Conservation (phyloP, 371 early-diverging fungal genomes). For the Dichotomocladium elegans region DNA sequence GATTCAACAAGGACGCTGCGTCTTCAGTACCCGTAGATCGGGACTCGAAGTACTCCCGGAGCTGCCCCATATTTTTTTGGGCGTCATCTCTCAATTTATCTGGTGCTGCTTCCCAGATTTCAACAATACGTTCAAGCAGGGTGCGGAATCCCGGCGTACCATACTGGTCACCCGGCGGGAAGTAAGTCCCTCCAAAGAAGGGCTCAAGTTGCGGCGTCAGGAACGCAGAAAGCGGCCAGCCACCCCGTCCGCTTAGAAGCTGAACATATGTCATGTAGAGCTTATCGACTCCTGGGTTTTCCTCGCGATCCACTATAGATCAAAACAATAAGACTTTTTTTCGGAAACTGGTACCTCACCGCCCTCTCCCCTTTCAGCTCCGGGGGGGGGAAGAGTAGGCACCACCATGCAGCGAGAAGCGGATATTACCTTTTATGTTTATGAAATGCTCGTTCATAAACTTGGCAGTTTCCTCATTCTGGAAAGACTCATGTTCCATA, state of each 20-base stretch:
- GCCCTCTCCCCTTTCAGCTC: no score
- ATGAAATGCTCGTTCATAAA: slow-evolving; percentile 62
- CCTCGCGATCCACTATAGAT: slow-evolving; percentile 49
- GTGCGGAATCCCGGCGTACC: slow-evolving; percentile 54
- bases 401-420: not conserved
- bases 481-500: slow-evolving; percentile 67
- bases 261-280: slow-evolving; percentile 60
- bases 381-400: no score
- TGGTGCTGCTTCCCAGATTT: slow-evolving; percentile 41
- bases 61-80: slow-evolving; percentile 32
- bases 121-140: slow-evolving; percentile 35
- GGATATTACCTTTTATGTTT: slow-evolving; percentile 58
- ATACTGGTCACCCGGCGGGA: slow-evolving; percentile 51
- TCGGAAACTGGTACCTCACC: not conserved
- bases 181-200: slow-evolving; percentile 69
- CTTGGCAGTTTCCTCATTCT: slow-evolving; percentile 48
- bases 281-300: slow-evolving; percentile 64
- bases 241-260: slow-evolving; percentile 53
- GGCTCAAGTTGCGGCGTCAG: slow-evolving; percentile 63
- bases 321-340: not conserved
- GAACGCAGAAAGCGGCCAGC: slow-evolving; percentile 62
- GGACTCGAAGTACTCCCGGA: slow-evolving; percentile 32
- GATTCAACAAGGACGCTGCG: slow-evolving; percentile 9
- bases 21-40: slow-evolving; percentile 12
- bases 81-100: slow-evolving; percentile 38